Base-by-base conservation (phyloP, 441 rosid species). In the Flueggea neowawraea region DNA sequence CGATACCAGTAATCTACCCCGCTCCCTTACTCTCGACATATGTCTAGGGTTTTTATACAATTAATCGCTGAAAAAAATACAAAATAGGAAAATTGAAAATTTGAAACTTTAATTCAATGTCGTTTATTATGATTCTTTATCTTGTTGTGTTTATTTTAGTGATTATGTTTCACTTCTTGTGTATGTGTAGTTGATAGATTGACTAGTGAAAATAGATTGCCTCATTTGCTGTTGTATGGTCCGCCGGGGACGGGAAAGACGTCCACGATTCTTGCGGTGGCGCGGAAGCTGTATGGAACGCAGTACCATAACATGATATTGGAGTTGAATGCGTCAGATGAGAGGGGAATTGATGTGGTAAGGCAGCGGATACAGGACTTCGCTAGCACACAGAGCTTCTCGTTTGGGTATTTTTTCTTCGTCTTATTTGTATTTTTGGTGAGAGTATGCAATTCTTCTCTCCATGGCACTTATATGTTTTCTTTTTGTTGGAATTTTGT, bases 211-310 rank as follows among this genome's bases (percentile, higher is more conserved):
- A 95, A 95, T 72, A 85, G 78, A 73, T 63, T 91, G 84, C 99
- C 98, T 4, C 99, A 95, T 78, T 87, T 95, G 32, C 73, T 95
- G 7, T 57, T 95, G 72, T 95, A 95, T 67, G 98, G 98, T 28
- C 99, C 98, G 65, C 99, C 99, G 0, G 97, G 99, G 12, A 91
- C 98, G 1, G 99, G 99, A 12, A 91, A 95, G 75, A 95, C 98
- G 28, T 95, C 99, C 0, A 95, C 99, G 45, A 88, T 95, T 66
- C 88, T 95, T 67, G 98, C 99, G 0, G 91, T 91, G 60, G 92
- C 98, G 2, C 81, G 98, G 32, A 91, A 91, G 75, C 94, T 95
- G 5, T 95, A 91, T 22, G 99, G 99, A 31, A 72, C 87, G 13
- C 89, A 83, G 67, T 95, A 79, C 73, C 92, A 84, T 65, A 89